A percentile compares a stretch with the other conserved stretches of the same genome.
phyloP scores from a whole-genome alignment of 768 basidiomycete species.

The Russula emetica region DNA sequence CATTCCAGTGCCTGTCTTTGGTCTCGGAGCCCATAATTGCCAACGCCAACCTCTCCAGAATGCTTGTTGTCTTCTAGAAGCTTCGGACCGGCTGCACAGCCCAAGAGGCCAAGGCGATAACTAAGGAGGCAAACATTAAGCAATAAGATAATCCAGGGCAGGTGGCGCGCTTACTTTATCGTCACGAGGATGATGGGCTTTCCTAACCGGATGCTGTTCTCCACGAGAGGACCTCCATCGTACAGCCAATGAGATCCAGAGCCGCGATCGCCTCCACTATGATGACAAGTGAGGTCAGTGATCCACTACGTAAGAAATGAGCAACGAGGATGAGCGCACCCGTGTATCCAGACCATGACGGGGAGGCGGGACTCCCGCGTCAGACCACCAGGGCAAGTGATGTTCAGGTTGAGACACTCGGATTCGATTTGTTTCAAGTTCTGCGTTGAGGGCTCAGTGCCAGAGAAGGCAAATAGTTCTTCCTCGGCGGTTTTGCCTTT shows the following conservation, averaged over 20 bases:
- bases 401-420: conserved; percentile 75
- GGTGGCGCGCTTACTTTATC: conserved; percentile 55
- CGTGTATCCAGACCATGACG: conserved; percentile 86
- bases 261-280: conserved; percentile 67
- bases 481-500: conserved; percentile 51
- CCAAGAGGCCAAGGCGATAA: conserved; percentile 73
- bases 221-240: conserved; percentile 68
- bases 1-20: conserved; percentile 46
- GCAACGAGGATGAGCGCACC: conserved; percentile 43
- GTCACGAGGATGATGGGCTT: conserved; percentile 71
- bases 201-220: conserved; percentile 54
- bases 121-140: conserved; percentile 36
- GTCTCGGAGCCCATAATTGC: conserved; percentile 59
- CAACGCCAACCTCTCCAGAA: conserved; percentile 65
- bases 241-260: conserved; percentile 75
- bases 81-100: conserved; percentile 64
- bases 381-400: conserved; percentile 65
- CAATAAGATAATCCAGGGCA: conserved; percentile 26
- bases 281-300: conserved; percentile 19
- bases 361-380: conserved; percentile 52
- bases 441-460: conserved; percentile 51
- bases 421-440: conserved; percentile 64
- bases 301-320: conserved; percentile 4
- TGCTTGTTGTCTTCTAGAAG: conserved; percentile 63
- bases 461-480: conserved; percentile 54